These are phyloP conservation scores for Raphanus hybrid DNA, from an alignment of 441 rosid genomes.

Conservation along the genomic window DNA sequence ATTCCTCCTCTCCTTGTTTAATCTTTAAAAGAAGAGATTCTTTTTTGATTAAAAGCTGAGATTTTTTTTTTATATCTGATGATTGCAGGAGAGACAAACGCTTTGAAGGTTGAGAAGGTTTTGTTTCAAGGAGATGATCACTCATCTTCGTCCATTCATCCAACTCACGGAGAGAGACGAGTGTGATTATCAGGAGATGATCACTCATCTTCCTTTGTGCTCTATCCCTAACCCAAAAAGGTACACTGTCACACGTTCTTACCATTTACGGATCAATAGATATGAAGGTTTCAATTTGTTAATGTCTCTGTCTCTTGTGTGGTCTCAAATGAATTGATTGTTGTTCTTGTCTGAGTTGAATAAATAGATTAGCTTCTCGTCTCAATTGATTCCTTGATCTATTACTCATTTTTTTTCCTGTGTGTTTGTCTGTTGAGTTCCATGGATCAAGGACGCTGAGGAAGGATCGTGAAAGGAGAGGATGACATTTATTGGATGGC, in stretches of 20 bases:
- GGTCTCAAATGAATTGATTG: not conserved
- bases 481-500: not conserved
- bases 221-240: slow-evolving; percentile 78
- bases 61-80: not conserved
- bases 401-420: too few relatives aligned
- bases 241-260: not conserved
- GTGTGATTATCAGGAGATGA: slow-evolving; percentile 98
- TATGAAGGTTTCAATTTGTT: not conserved
- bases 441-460: too few relatives aligned
- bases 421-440: too few relatives aligned
- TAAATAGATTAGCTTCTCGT: too few relatives aligned
- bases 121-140: slow-evolving; percentile 65
- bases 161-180: slow-evolving; percentile 96
- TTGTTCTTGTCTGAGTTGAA: not conserved
- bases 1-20: not conserved
- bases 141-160: slow-evolving; percentile 42
- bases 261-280: not conserved
- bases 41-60: not conserved
- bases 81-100: slow-evolving; percentile 87
- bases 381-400: too few relatives aligned
- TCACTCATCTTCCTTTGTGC: slow-evolving; percentile 92
- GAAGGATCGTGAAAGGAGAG: too few relatives aligned
- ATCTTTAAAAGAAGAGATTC: not conserved
- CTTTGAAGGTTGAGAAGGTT: slow-evolving; percentile 82
- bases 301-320: not conserved